phyloP scores from a whole-genome alignment of 2,329 filamentous ascomycete species.

The Diplodia mutila region DNA sequence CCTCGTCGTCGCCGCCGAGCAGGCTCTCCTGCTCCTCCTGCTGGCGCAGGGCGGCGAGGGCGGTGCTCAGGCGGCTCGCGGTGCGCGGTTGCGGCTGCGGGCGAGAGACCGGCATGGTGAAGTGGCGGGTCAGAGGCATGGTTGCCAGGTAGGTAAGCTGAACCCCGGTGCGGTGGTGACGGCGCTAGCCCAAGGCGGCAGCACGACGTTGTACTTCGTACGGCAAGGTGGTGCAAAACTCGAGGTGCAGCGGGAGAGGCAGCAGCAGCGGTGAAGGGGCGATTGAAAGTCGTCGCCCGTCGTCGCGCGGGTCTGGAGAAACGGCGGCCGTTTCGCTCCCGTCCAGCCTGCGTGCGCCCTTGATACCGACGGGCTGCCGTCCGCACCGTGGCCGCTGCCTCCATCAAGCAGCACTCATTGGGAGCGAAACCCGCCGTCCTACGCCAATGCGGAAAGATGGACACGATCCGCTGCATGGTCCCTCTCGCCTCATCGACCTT shows the following conservation, averaged over 20 bases:
- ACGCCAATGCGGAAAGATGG: background rate
- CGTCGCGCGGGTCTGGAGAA: background rate
- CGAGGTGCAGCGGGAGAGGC: background rate
- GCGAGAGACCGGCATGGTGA: constrained; percentile 16
- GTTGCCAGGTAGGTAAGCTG: background rate
- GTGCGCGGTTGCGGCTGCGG: constrained; percentile 25
- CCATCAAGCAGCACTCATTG: too few species aligned
- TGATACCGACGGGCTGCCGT: constrained; percentile 1
- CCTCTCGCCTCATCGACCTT: background rate
- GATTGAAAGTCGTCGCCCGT: too few species aligned
- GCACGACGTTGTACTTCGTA: constrained; percentile 4
- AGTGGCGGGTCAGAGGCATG: constrained; percentile 21
- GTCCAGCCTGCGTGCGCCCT: background rate
- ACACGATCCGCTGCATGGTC: background rate
- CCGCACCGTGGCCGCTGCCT: constrained; percentile 1
- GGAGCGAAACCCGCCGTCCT: too few species aligned
- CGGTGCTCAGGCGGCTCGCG: constrained; percentile 43
- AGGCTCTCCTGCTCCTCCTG: constrained; percentile 55
- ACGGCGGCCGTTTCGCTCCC: constrained; percentile 5
- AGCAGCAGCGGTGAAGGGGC: background rate
- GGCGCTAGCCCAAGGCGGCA: constrained; percentile 20
- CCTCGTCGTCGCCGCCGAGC: constrained; percentile 47
- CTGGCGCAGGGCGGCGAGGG: constrained; percentile 44
- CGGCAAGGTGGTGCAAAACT: too few species aligned
- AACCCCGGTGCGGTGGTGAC: constrained; percentile 4